Base-by-base conservation (phyloP, 306 rosid genomes). In the Cicer bijugum region DNA sequence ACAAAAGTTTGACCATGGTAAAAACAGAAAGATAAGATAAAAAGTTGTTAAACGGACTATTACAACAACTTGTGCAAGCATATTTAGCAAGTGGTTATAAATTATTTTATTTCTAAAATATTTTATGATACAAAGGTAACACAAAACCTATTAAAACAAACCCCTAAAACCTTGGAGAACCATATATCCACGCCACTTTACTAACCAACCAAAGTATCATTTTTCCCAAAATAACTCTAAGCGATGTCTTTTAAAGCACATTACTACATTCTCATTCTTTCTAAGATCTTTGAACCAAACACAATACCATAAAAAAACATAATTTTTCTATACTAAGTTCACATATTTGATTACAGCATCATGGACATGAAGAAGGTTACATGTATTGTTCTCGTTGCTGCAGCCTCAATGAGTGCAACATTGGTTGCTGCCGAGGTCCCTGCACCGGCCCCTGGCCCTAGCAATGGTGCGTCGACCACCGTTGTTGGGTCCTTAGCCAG, bases 401-500 rank as follows among this genome's bases (percentile, higher is more conserved):
- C 82, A 7, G 74, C 82, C 72, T 79, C 89, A 74, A 66, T 81
- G 81, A 76, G 72, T 17, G 68, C 81, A 6, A 84, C 61, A 12
- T 9, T 84, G 81, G 87, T 84, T 5, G 53, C 64, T 58, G 9
- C 57, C 0, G 82, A 67, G 68, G 75, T 23, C 16, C 66, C 79
- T 12, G 64, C 78, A 0, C 65, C 87, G 0, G 82, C 82, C 33
- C 87, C 87, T 7, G 72, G 81, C 73, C 84, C 89, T 1, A 9
- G 46, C 55, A 78, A 67, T n/a, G 84, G 8, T 9, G 85, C 91
- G 56, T 58, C 86, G 0, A 20, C 84, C 6, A 45, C 86, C 0
- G 77, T 73, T 8, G 77, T 82, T 56, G 89, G 91, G 4, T 82
- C 87, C 20, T 68, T 86, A 82, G 75, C 82, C 11, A 86, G 96